These are phyloP conservation scores for Viridothelium virens DNA, from an alignment of 495 filamentous ascomycete genomes.

Conservation along the genomic window DNA sequence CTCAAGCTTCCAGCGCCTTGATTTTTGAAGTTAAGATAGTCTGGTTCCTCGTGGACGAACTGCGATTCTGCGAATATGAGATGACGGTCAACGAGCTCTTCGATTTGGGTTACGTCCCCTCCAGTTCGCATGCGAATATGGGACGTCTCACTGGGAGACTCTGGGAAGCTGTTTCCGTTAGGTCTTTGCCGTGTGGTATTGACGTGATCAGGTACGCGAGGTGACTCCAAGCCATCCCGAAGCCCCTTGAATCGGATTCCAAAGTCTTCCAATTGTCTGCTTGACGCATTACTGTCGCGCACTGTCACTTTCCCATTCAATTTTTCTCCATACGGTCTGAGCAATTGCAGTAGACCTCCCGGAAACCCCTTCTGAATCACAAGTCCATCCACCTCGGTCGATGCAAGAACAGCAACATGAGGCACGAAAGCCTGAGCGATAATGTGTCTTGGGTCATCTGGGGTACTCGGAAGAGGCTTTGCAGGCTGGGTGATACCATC, in stretches of 20 bases:
- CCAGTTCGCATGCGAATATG: slow-evolving; percentile 33
- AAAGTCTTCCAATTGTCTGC: slow-evolving; percentile 80
- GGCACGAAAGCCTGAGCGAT: slow-evolving; percentile 82
- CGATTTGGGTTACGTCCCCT: slow-evolving; percentile 49
- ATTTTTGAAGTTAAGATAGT: slow-evolving; percentile 33
- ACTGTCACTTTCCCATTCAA: slow-evolving; percentile 83
- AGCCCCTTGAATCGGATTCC: slow-evolving; percentile 73
- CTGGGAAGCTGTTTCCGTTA: slow-evolving; percentile 26
- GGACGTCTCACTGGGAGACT: slow-evolving; percentile 11
- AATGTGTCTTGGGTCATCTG: slow-evolving; percentile 60
- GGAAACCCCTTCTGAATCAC: slow-evolving; percentile 77
- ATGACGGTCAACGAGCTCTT: slow-evolving; percentile 51
- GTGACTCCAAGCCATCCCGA: slow-evolving; percentile 51
- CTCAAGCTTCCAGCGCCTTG: slow-evolving; percentile 10
- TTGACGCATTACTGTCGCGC: slow-evolving; percentile 77
- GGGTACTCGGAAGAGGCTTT: slow-evolving; percentile 18
- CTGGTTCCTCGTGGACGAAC: slow-evolving; percentile 27
- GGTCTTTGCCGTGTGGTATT: slow-evolving; percentile 29
- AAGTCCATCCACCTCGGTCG: slow-evolving; percentile 71
- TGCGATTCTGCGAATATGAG: slow-evolving; percentile 40
- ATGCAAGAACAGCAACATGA: slow-evolving; percentile 75
- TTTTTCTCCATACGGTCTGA: slow-evolving; percentile 86
- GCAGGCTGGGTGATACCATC: slow-evolving; percentile 18
- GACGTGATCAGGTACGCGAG: slow-evolving; percentile 33
- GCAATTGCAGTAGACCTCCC: slow-evolving; percentile 70